Base-by-base conservation (phyloP, 2,329 filamentous ascomycete genomes). In the Fusarium solani-melongenae region DNA sequence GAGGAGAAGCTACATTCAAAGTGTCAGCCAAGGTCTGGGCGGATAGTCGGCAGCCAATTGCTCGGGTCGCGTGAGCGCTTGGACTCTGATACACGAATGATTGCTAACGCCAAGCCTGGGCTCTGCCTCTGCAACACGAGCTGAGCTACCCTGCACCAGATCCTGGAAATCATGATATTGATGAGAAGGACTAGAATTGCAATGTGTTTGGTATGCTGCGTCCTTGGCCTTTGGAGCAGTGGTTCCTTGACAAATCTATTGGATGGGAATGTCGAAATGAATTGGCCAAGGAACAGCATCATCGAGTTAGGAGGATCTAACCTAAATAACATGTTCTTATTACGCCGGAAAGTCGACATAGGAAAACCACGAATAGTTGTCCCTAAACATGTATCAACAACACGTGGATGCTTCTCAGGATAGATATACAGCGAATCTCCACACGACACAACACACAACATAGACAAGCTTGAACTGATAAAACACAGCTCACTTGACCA, bases 11-110 rank as follows among this genome's bases (percentile, higher is more conserved):
- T 29, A 51, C 24, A 51, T 29, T 6, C 8, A 46, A 24, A 44
- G 49, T 63, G 56, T 59, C 49, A 31, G 64, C 61, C 62, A 66
- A 63, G 67, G 38, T 39, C 41, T 69, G 17, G 59, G 44, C 69
- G 31, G 56, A 56, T 29, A 34, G 22, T 33, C 44, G 27, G 15
- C 14, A 15, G 29, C 62, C 62, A 64, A 53, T 67, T 31, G 34
- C 39, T 33, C 15, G 34, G 57, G 60, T 75, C 51, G 67, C 56
- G 70, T 75, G 70, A 69, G 61, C 36, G 44, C 59, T 62, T 33
- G n/a, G 29, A 20, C 59, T 31, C 14, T 62, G 31, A 17, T 24
- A 22, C 31, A 22, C 46, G 36, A 22, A 17, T 59, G 20, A 61
- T 20, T 38, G 36, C 20, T 44, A 22, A 27, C 36, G 38, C 57